phyloP scores from a whole-genome alignment of 2,329 filamentous ascomycete genomes.

The Helicocarpus griseus region DNA sequence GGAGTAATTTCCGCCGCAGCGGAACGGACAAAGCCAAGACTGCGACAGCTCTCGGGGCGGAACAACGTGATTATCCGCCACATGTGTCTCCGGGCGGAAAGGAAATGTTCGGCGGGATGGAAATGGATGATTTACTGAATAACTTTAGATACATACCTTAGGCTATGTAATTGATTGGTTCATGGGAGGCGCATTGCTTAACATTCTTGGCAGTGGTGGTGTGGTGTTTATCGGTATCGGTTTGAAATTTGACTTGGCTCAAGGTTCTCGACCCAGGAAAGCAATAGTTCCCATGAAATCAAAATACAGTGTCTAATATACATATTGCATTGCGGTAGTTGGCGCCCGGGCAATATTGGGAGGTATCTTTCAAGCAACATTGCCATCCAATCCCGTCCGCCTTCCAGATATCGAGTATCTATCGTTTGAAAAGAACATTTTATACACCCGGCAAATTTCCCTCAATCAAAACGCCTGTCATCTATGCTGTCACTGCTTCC shows the following conservation, averaged over 20 bases:
- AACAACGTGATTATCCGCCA: not conserved
- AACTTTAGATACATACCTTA: too few relatives aligned
- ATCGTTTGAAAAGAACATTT: not conserved
- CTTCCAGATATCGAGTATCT: not conserved
- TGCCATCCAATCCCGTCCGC: too few relatives aligned
- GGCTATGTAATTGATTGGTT: not conserved
- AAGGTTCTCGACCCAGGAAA: too few relatives aligned
- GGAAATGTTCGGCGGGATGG: not conserved
- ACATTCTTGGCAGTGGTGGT: too few relatives aligned
- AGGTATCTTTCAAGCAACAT: not conserved
- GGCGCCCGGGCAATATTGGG: not conserved
- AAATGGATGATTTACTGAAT: not conserved
- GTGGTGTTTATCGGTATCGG: too few relatives aligned
- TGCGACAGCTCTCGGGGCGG: not conserved
- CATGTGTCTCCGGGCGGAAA: not conserved
- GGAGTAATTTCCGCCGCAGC: too few relatives aligned
- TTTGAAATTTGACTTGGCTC: not conserved
- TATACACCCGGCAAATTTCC: slow-evolving; percentile 7
- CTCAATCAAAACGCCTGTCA: too few relatives aligned
- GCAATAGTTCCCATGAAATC: not conserved
- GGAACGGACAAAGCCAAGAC: not conserved
- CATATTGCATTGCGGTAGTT: not conserved
- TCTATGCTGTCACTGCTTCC: too few relatives aligned
- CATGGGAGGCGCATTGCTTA: not conserved
- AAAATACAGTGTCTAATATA: slow-evolving; percentile 1